Percentiles rank a stretch among this genome's conserved stretches.
phyloP scores from a whole-genome alignment of 1,284 basidiomycete genomes.

The Neonothopanus nambi region DNA sequence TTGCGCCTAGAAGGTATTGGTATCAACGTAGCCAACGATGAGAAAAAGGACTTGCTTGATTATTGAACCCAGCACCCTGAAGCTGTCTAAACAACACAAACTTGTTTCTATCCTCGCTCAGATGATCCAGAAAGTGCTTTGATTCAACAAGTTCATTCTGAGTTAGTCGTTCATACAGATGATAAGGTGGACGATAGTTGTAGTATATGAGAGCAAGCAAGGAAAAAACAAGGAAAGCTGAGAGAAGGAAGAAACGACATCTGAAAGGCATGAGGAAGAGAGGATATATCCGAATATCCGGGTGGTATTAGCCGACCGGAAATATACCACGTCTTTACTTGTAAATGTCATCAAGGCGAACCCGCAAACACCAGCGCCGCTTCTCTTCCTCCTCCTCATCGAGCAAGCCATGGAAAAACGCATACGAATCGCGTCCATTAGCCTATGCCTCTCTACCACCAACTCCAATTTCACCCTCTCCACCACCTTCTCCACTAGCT shows the following conservation, averaged over 20 bases:
- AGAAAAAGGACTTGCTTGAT: conserved; percentile 32
- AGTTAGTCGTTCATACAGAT: conserved; percentile 2
- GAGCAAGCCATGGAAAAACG: conserved; percentile 13
- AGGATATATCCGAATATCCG: too few relatives aligned
- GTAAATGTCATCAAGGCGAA: conserved; percentile 23
- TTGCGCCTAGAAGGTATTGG: conserved; percentile 35
- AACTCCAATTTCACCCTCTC: conserved; percentile 55
- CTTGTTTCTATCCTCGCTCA: too few relatives aligned
- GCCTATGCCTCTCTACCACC: conserved; percentile 70
- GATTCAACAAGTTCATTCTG: too few relatives aligned
- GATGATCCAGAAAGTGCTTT: too few relatives aligned
- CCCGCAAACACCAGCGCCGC: conserved; percentile 32
- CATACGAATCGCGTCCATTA: conserved; percentile 26
- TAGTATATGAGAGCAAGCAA: conserved; percentile 1
- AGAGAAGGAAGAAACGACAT: background rate
- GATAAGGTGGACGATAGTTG: conserved; percentile 8
- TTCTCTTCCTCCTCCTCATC: conserved; percentile 22
- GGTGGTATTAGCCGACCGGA: too few relatives aligned
- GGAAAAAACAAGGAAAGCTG: background rate
- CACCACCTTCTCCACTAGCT: conserved; percentile 26
- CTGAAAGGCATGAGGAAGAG: too few relatives aligned
- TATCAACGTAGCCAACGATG: background rate
- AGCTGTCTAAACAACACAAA: conserved; percentile 44
- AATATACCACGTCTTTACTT: background rate
- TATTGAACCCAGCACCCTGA: conserved; percentile 47